These are phyloP conservation scores for Leptodermis oblonga DNA, from an alignment of 257 asterid genomes.

Conservation along the genomic window DNA sequence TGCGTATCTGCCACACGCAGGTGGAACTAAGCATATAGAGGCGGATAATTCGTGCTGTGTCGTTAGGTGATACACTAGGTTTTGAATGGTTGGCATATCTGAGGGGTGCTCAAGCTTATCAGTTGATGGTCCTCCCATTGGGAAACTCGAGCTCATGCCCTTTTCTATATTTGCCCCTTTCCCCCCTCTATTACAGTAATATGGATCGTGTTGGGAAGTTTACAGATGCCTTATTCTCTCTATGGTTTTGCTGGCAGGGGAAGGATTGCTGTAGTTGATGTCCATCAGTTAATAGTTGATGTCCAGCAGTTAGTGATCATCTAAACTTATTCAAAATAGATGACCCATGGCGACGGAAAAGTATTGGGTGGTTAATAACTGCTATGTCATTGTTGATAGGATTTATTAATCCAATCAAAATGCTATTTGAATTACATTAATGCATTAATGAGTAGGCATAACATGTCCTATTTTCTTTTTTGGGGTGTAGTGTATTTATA, in stretches of 20 bases:
- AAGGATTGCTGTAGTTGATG: slow-evolving; percentile 52
- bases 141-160: neutral
- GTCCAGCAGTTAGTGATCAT: no score
- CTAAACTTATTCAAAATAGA: no score
- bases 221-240: slow-evolving; percentile 11
- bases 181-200: neutral
- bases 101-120: neutral
- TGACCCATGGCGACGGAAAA: no score
- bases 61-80: neutral
- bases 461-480: no score
- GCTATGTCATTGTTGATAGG: no score
- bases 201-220: neutral
- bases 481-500: no score
- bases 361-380: no score
- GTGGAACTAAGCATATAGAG: neutral
- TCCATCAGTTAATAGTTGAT: neutral
- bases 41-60: neutral
- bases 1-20: neutral
- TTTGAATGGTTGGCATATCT: neutral
- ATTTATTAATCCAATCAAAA: no score
- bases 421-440: no score
- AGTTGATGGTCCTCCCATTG: neutral
- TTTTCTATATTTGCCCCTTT: neutral
- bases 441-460: no score
- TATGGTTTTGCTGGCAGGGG: slow-evolving; percentile 49